Evolutionary conservation across 208 protist species (phyloP), one percentile per base, ranked within the genome.

Genomic region (Wallacemonas sp.): DNA sequence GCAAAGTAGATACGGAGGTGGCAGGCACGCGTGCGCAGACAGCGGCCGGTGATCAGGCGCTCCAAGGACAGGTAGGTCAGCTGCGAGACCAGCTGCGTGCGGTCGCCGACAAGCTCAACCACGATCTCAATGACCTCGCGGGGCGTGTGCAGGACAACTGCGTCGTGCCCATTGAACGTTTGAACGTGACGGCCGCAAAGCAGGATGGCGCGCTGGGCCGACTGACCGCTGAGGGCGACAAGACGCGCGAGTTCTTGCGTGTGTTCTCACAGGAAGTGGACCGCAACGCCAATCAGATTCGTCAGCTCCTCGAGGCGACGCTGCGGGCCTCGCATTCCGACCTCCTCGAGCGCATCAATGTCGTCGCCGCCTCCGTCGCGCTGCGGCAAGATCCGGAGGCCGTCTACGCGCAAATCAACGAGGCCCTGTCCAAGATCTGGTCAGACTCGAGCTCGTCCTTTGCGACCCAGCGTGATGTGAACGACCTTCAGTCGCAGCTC

Each of bases 311-410:
- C 33, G 89, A 95, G 51, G 62, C 72, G 15, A 80, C 86, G 3
- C 62, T 95, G 27, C 77, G 85, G 19, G 76, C 86, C 14, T 66
- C 78, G 4, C 84, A 95, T 64, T 68, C 80, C 17, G 90, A 95
- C 63, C 54, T 95, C n/a, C 51, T 92, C 24, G 86, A 95, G 30
- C 80, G 86, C 28, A 75, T 95, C 62, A 80, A 84, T 63, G 36
- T 75, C 26, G 56, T 86, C 22, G 66, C 75, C 5, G 70, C 72
- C 19, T 75, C 79, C 12, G 67, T 75, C 24, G 68, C 79, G 21
- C 54, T 75, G 39, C 67, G 64, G 12, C 55, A 53, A 15, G 68
- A 84, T 54, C 66, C 75, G 9, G 77, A 78, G 14, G 68, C 80
- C 38, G 71, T 95, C 30, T 80, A 86, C 26, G 60, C 70, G 14